Evolutionary conservation across 2,329 filamentous ascomycete genomes (phyloP).

Genomic region (Sordariomycetes sp.): DNA sequence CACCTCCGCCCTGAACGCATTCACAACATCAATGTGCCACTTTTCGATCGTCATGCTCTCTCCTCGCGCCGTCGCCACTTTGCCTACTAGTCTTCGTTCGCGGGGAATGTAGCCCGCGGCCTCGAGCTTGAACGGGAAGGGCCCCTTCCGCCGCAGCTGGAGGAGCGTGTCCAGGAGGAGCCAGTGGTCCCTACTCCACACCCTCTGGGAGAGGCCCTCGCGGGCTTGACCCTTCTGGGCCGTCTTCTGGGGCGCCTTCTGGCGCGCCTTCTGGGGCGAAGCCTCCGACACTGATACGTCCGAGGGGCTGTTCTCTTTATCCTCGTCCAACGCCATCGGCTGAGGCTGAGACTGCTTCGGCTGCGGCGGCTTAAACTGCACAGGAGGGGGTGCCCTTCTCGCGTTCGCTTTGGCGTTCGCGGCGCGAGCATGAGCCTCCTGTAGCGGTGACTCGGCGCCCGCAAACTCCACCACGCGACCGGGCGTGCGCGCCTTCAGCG

Average conservation of each 20-base stretch:
- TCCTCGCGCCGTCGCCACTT: conserved; percentile 33
- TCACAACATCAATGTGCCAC: conserved; percentile 49
- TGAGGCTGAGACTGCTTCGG: conserved; percentile 2
- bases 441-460: conserved; percentile 34
- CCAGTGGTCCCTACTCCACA: conserved; percentile 44
- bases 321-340: conserved; percentile 9
- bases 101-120: conserved; percentile 13
- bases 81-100: conserved; percentile 31
- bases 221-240: not conserved
- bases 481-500: conserved; percentile 45
- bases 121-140: conserved; percentile 22
- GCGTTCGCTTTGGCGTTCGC: not conserved
- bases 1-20: conserved; percentile 37
- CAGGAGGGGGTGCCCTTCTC: conserved; percentile 18
- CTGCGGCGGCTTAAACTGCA: conserved; percentile 6
- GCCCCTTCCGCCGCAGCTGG: conserved; percentile 31
- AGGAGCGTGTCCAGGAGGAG: conserved; percentile 39
- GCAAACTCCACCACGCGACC: conserved; percentile 49
- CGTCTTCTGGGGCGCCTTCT: conserved; percentile 1
- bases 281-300: conserved; percentile 11
- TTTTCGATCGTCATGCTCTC: conserved; percentile 35
- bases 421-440: conserved; percentile 19
- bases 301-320: conserved; percentile 20
- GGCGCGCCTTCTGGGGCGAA: not conserved
- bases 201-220: conserved; percentile 24